Base-by-base conservation (phyloP, 805 yeast genomes). In the Sugiyamaella valdiviana region DNA sequence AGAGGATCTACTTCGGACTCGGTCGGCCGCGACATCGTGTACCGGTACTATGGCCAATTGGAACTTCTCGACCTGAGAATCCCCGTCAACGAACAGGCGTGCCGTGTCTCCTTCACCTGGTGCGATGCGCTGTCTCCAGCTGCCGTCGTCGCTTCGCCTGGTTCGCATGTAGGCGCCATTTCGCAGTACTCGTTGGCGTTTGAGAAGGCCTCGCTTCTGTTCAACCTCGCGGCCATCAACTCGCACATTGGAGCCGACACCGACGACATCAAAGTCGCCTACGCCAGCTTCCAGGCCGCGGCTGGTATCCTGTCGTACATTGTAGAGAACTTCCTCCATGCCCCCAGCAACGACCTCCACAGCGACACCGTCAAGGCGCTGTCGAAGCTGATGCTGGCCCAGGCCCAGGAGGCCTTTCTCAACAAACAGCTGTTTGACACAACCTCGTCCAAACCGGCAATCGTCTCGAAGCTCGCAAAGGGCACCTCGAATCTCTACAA, bases 351-450 rank as follows among this genome's bases (percentile, higher is more conserved):
- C 4, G 99, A 91, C 64, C 68, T 90, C 44, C 72, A 76, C 51
- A 84, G 83, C 29, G 78, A 82, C 19, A 80, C 87, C 0, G 78
- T 86, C 7, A 73, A 74, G 38, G 82, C 86, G 32, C 72, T 91
- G 44, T 63, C 74, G 14, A 75, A 75, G 54, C 63, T 90, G 47
- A 79, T 83, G 78, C 69, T 88, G 48, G 93, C 95, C 0, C 96
- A 91, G 63, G 87, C 93, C 2, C 96, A 90, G 62, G 96, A 93
- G 56, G 75, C 84, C 5, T 90, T 91, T 62, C 67, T 83, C 2
- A 63, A 82, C 58, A 83, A 79, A 54, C 77, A 80, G 6, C 61
- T 87, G 35, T 67, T 66, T 2, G 62, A 68, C 2, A 16, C 19
- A 5, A 63, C 62, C 17, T 57, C 64, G 2, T 62, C 76, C 6